A percentile compares a stretch with the other conserved stretches of the same genome.
These are phyloP conservation scores for Epichloe bromicola DNA, from an alignment of 2,329 filamentous ascomycete species.

Conservation along the genomic window DNA sequence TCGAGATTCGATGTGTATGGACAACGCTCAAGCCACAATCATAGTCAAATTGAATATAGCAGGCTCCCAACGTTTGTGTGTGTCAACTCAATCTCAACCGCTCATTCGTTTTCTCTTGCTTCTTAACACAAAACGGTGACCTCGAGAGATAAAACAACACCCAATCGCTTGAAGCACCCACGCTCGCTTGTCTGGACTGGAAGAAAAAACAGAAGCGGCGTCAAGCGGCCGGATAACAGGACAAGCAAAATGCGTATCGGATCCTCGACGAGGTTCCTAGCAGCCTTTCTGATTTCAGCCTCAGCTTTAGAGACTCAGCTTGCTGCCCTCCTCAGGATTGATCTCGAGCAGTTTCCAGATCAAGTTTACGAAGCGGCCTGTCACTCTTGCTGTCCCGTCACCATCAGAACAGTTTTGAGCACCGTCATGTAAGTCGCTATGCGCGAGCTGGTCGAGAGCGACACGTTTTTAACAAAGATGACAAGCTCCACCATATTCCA, in stretches of 20 bases:
- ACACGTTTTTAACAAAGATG: neutral
- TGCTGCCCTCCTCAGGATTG: neutral
- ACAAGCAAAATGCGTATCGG: neutral
- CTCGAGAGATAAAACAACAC: neutral
- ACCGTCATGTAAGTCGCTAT: slow-evolving; percentile 3
- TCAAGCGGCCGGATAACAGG: neutral
- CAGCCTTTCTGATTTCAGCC: neutral
- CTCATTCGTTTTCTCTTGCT: neutral
- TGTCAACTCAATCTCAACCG: neutral
- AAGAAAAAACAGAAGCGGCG: neutral
- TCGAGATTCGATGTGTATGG: neutral
- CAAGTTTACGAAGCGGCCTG: neutral
- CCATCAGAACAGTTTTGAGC: slow-evolving; percentile 3
- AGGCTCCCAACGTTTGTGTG: neutral
- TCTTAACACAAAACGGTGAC: neutral
- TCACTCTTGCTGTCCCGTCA: slow-evolving; percentile 1
- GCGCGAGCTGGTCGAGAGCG: neutral
- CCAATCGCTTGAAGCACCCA: neutral
- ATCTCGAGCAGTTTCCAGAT: slow-evolving; percentile 1
- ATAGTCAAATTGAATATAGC: neutral
- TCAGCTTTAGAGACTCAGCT: neutral
- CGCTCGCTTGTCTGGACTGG: neutral
- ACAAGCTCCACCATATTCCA: slow-evolving; percentile 4
- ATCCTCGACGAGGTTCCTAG: neutral
- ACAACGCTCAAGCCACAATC: neutral